A percentile compares a stretch with the other conserved stretches of the same genome.
These are phyloP conservation scores for Aspergillus sclerotiicarbonarius DNA, from an alignment of 495 filamentous ascomycete species.

Conservation along the genomic window DNA sequence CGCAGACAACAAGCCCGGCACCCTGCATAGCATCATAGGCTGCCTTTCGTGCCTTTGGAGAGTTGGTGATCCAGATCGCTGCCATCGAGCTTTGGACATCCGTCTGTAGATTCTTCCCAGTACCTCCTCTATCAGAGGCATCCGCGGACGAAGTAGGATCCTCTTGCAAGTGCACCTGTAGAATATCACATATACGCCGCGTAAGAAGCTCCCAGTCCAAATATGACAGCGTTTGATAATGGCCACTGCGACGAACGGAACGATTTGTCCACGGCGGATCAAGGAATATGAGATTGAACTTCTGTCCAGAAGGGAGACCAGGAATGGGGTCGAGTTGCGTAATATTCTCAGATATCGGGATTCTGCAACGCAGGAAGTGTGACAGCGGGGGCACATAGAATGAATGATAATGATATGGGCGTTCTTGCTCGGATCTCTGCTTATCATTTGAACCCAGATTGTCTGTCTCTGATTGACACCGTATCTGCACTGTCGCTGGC, in stretches of 20 bases:
- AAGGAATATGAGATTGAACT: slow-evolving; percentile 78
- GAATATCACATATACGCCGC: slow-evolving; percentile 26
- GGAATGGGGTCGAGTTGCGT: slow-evolving; percentile 26
- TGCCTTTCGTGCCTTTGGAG: slow-evolving; percentile 53
- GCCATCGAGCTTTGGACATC: slow-evolving; percentile 24
- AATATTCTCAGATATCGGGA: slow-evolving; percentile 22
- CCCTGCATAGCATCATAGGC: slow-evolving; percentile 59
- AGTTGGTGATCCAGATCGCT: slow-evolving; percentile 91
- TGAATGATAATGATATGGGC: slow-evolving; percentile 3
- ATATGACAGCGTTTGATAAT: slow-evolving; percentile 59
- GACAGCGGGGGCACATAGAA: slow-evolving; percentile 54
- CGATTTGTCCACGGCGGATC: slow-evolving; percentile 95
- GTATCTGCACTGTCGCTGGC: slow-evolving; percentile 23
- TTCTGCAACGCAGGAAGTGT: slow-evolving; percentile 46
- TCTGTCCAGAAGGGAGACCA: slow-evolving; percentile 22
- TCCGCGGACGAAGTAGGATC: not conserved
- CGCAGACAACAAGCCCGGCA: slow-evolving; percentile 63
- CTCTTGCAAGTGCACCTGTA: slow-evolving; percentile 25
- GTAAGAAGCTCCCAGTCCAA: slow-evolving; percentile 32
- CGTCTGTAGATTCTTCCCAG: not conserved
- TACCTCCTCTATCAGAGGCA: not conserved
- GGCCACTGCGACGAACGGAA: slow-evolving; percentile 69
- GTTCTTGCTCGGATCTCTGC: not conserved
- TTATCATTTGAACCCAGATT: not conserved
- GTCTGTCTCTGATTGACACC: slow-evolving; percentile 7